These are phyloP conservation scores for bread wheat (Triticum aestivum) DNA, from an alignment of 176 grass and related monocot species.

Conservation along the genomic window IWGSC_CS_RefSeq_v2.1 NC_057801.1:263722964-263723463, in stretches of 20 bases:
- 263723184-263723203: neutral
- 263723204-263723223: slow-evolving; percentile 36
- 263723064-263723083: slow-evolving; percentile 20
- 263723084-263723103: slow-evolving; percentile 59
- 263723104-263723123: slow-evolving; percentile 59
- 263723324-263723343: slow-evolving; percentile 60
- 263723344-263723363: slow-evolving; percentile 88
- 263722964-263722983: slow-evolving; percentile 26
- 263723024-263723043: slow-evolving; percentile 22
- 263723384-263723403: slow-evolving; percentile 77
- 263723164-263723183: slow-evolving; percentile 5
- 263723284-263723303: slow-evolving; percentile 45
- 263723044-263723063: slow-evolving; percentile 21
- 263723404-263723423: slow-evolving; percentile 82
- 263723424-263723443: slow-evolving; percentile 70
- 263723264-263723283: slow-evolving; percentile 53
- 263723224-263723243: slow-evolving; percentile 23
- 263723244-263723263: slow-evolving; percentile 41
- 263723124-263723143: slow-evolving; percentile 81
- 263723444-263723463: slow-evolving; percentile 54
- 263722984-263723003: slow-evolving; percentile 64
- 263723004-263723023: slow-evolving; percentile 67
- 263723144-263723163: slow-evolving; percentile 77
- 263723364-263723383: slow-evolving; percentile 60
- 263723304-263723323: slow-evolving; percentile 38